Base-by-base conservation (phyloP, 176 grass and related monocot genomes). In the Lolium rigidum region DNA sequence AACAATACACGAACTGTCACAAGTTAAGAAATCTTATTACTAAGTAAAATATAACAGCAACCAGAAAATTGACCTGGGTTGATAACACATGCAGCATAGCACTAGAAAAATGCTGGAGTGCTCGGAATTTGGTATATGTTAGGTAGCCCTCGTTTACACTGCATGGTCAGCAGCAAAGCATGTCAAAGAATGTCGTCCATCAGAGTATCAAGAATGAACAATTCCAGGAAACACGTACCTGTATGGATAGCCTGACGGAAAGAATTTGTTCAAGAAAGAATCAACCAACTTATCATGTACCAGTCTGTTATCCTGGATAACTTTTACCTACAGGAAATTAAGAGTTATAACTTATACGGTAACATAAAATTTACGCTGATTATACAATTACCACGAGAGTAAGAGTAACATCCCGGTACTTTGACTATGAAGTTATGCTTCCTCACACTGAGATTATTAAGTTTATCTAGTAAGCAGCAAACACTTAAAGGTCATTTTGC, bases 131-230 rank as follows among this genome's bases (percentile, higher is more conserved):
- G 21, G 97, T 99, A 49, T 94, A 99, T 81, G 83, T 99, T 77
- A 93, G 81, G 90, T 99, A 99, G 21, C 90, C 97, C 66, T 94
- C 97, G 77, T 90, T 96, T 85, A 99, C 97, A 88, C 97, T 99
- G 87, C 70, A 78, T 46, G 70, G 69, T 47, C 56, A 31, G 55
- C 20, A 76, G 26, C 56, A 48, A 69, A 68, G 76, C n/a, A 76
- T 80, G 70, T 64, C 14, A 88, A 41, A 54, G 18, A 68, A 66
- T 70, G 41, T 66, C 26, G 22, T 17, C n/a, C 12, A 74, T 20
- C 21, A 85, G 35, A 56, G 52, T 26, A 17, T 84, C 43, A 60
- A n/a, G n/a, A n/a, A n/a, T n/a, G n/a, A n/a, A 83, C 24, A 3
- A 6, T 49, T 26, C 35, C 16, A 85, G 43, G 2, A 82, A 94